A percentile compares a stretch with the other conserved stretches of the same genome.
These are phyloP conservation scores for Colletotrichum lentis DNA, from an alignment of 2,329 filamentous ascomycete genomes.

Conservation along the genomic window DNA sequence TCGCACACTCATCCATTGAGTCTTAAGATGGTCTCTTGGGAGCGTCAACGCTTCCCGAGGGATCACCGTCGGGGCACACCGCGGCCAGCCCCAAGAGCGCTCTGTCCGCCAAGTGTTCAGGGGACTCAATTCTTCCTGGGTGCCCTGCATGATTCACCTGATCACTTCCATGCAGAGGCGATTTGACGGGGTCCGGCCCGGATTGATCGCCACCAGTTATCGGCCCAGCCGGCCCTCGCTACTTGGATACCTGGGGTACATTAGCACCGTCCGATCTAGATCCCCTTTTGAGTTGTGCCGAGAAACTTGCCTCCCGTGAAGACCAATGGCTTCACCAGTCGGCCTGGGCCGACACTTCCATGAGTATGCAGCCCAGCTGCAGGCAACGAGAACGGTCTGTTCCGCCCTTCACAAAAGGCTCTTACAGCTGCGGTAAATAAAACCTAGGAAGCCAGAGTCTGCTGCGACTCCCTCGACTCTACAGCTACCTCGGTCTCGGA, in stretches of 20 bases:
- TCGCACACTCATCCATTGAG: not conserved
- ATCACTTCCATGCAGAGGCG: slow-evolving; percentile 13
- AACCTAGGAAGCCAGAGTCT: too few relatives aligned
- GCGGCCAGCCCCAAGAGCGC: slow-evolving; percentile 20
- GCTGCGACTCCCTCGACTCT: too few relatives aligned
- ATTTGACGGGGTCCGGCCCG: slow-evolving; percentile 17
- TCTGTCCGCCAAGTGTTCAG: slow-evolving; percentile 22
- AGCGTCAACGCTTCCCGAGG: slow-evolving; percentile 23
- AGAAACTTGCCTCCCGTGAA: not conserved
- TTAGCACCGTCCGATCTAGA: slow-evolving; percentile 9
- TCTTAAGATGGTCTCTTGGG: not conserved
- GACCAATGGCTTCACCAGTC: not conserved
- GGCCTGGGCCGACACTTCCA: not conserved
- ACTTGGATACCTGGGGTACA: slow-evolving; percentile 27
- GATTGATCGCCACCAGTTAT: slow-evolving; percentile 8
- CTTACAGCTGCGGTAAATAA: too few relatives aligned
- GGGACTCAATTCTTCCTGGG: slow-evolving; percentile 1
- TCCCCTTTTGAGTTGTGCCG: slow-evolving; percentile 14
- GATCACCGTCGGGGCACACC: slow-evolving; percentile 17
- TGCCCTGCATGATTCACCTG: slow-evolving; percentile 25
- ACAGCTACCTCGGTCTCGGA: not conserved
- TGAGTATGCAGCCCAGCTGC: not conserved
- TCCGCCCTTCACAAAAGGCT: too few relatives aligned
- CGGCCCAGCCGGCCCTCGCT: not conserved
- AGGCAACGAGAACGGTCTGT: slow-evolving; percentile 4